Evolutionary conservation across 2,329 filamentous ascomycete genomes (phyloP).

Genomic region (Chaetomiaceae sp.): DNA sequence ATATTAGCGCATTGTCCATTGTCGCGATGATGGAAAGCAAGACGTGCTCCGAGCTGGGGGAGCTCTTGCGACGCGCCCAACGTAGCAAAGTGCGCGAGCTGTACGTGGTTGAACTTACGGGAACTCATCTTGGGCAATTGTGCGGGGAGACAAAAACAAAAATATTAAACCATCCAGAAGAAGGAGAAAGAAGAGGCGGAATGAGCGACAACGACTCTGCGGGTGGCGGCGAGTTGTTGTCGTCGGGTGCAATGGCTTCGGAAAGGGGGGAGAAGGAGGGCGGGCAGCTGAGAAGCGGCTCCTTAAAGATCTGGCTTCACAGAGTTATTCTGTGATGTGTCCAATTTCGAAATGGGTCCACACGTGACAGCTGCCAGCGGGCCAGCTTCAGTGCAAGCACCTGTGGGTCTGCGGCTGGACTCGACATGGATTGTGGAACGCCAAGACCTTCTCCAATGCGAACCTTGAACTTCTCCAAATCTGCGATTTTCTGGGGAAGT

Average conservation of each 20-base stretch:
- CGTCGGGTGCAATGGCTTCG: constrained; percentile 25
- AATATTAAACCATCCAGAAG: constrained; percentile 31
- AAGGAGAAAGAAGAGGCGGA: constrained; percentile 24
- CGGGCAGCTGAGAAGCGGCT: constrained; percentile 19
- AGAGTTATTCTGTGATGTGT: constrained; percentile 28
- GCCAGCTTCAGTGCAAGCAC: too few species aligned
- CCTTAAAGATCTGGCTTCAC: constrained; percentile 25
- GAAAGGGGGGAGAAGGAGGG: constrained; percentile 42
- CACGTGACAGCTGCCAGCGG: constrained; percentile 23
- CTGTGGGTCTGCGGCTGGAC: not conserved
- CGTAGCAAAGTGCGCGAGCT: not conserved
- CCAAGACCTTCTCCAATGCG: constrained; percentile 14
- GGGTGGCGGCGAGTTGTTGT: constrained; percentile 21
- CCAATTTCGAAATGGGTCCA: constrained; percentile 25
- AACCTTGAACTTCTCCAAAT: constrained; percentile 13
- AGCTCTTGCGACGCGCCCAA: constrained; percentile 10
- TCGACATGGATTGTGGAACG: not conserved
- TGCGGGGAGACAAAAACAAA: constrained; percentile 27
- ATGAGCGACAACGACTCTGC: constrained; percentile 29
- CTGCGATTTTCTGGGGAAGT: not conserved
- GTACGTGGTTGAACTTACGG: constrained; percentile 40
- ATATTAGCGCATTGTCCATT: constrained; percentile 19
- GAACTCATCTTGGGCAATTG: constrained; percentile 46
- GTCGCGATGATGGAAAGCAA: constrained; percentile 10
- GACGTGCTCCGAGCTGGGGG: constrained; percentile 4